A percentile compares a stretch with the other conserved stretches of the same genome.
Evolutionary conservation across 495 filamentous ascomycete genomes (phyloP).

Genomic region (Peziza echinospora): DNA sequence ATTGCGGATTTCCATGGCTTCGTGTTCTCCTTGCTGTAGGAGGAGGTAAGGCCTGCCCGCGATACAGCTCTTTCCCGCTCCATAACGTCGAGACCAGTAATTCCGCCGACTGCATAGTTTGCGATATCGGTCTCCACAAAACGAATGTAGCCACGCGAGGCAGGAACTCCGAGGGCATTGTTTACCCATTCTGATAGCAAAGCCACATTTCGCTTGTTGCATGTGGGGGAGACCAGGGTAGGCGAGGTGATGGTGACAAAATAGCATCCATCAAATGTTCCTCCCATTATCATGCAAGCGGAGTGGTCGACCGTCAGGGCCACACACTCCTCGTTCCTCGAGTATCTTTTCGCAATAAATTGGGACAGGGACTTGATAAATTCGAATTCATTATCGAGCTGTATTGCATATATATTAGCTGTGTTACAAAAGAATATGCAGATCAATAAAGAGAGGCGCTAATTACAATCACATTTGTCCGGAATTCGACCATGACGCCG

Average conservation of each 20-base stretch:
- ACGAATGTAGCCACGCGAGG: constrained; percentile 43
- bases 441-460: too few relatives aligned
- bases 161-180: constrained; percentile 39
- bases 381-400: constrained; percentile 46
- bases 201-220: constrained; percentile 64
- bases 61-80: constrained; percentile 10
- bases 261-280: constrained; percentile 57
- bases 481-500: constrained; percentile 51
- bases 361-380: constrained; percentile 48
- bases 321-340: constrained; percentile 46
- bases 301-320: constrained; percentile 51
- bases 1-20: background rate
- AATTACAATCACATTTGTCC: constrained; percentile 65
- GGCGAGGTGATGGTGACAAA: constrained; percentile 56
- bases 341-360: constrained; percentile 49
- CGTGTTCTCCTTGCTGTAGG: background rate
- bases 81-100: constrained; percentile 17
- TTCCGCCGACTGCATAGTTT: constrained; percentile 15
- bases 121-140: constrained; percentile 29
- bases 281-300: constrained; percentile 53
- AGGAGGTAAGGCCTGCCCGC: background rate
- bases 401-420: constrained; percentile 2
- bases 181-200: constrained; percentile 49
- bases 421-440: too few relatives aligned
- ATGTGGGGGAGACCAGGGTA: constrained; percentile 44